A percentile compares a stretch with the other conserved stretches of the same genome.
These are phyloP conservation scores for Dalbergia cochinchinensis DNA, from an alignment of 306 rosid genomes.

Conservation along the genomic window DNA sequence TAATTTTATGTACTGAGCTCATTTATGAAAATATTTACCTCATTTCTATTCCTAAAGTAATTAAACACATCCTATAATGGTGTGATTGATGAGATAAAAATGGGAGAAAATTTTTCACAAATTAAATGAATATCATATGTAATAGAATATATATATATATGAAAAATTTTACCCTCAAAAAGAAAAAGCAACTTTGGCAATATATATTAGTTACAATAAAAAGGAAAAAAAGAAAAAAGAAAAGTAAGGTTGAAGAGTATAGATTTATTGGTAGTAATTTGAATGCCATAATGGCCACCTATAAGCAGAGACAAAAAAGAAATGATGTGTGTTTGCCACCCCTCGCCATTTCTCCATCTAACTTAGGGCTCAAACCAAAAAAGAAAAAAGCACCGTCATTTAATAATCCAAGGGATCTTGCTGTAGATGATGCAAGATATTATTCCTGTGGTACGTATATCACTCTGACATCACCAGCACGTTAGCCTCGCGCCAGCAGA, in stretches of 20 bases:
- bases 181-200: background rate
- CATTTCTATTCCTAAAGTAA: no score
- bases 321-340: slow-evolving; percentile 94
- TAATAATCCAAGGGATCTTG: slow-evolving; percentile 36
- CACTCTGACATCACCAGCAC: slow-evolving; percentile 64
- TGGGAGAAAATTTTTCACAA: no score
- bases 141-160: no score
- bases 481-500: slow-evolving; percentile 68
- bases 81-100: no score
- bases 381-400: slow-evolving; percentile 39
- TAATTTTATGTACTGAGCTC: no score
- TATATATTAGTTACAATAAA: background rate
- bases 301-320: slow-evolving; percentile 82
- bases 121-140: no score
- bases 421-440: slow-evolving; percentile 43
- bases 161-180: no score
- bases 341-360: slow-evolving; percentile 46
- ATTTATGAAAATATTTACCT: no score
- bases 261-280: slow-evolving; percentile 52
- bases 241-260: background rate
- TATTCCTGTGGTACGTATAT: slow-evolving; percentile 53
- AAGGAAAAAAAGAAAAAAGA: slow-evolving; percentile 14
- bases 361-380: slow-evolving; percentile 50
- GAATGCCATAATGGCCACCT: slow-evolving; percentile 64
- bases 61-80: no score